Base-by-base conservation (phyloP, 2,329 filamentous ascomycete genomes). In the Dissoconium aciculare region DNA sequence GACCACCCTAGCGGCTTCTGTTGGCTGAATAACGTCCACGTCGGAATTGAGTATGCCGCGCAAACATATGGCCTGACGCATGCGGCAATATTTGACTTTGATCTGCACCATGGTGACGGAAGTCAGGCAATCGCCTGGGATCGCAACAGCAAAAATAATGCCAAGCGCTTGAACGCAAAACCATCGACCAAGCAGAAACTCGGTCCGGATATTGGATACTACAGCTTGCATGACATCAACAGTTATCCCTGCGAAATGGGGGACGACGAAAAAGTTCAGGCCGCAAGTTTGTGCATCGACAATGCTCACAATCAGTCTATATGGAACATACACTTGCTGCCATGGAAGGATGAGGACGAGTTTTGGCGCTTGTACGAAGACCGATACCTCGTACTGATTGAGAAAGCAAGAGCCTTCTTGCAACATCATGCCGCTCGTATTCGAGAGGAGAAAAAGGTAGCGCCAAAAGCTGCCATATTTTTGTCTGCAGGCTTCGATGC, bases 1-100 rank as follows among this genome's bases (percentile, higher is more conserved):
- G 72, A 78, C 29, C 77, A 78, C 45, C 89, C 89, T 0, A 94
- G 87, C 2, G 89, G 89, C 0, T 98, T 98, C 52, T 98, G 89
- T 59, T 98, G 89, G 87, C 61, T 98, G 30, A 98, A 98, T 55
- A 98, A 98, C 51, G 84, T 98, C 1, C 87, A 95, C 50, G 82
- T 98, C 13, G 89, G 87, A 0, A 93, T 98, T 41, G 80, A 91
- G 54, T 81, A 98, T 53, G 87, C 77, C 8, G 76, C 82, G 12
- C 71, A 87, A 39, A 70, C 69, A 23, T 79, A 98, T 49, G 84
- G 79, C 0, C 60, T 95, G 15, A 95, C 87, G 0, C 89, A 98
- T 53, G 87, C 85, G 0, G 89, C 83, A 8, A 95, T 92, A 38
- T 73, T 92, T 41, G 84, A 93, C 50, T 87, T 92, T 51, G 83